These are phyloP conservation scores for Colletotrichum destructivum DNA, from an alignment of 2,329 filamentous ascomycete genomes.

Conservation along the genomic window DNA sequence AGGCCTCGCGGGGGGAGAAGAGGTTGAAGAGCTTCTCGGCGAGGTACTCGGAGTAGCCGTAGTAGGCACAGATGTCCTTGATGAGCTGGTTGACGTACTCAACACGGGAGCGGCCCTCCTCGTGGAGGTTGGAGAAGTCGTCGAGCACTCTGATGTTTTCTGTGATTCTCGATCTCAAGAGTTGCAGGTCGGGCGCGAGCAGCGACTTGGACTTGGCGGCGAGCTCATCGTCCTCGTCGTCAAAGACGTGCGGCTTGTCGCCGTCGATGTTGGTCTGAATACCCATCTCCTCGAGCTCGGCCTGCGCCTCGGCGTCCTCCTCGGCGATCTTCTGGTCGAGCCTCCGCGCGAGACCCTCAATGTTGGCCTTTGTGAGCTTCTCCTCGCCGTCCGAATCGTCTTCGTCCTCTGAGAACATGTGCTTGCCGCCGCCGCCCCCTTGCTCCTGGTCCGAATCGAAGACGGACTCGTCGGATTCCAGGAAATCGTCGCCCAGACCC, in stretches of 20 bases:
- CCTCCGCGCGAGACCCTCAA: slow-evolving; percentile 89
- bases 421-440: slow-evolving; percentile 62
- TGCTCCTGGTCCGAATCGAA: slow-evolving; percentile 80
- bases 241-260: slow-evolving; percentile 78
- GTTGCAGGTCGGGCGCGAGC: slow-evolving; percentile 89
- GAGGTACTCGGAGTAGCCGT: slow-evolving; percentile 95
- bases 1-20: slow-evolving; percentile 93
- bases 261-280: slow-evolving; percentile 94
- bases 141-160: slow-evolving; percentile 94
- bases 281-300: slow-evolving; percentile 87
- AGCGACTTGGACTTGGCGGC: slow-evolving; percentile 73
- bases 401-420: slow-evolving; percentile 96
- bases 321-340: slow-evolving; percentile 83
- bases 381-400: slow-evolving; percentile 91
- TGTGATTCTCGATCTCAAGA: slow-evolving; percentile 89
- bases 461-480: slow-evolving; percentile 71
- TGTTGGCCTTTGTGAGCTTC: slow-evolving; percentile 94
- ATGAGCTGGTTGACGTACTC: slow-evolving; percentile 92
- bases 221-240: slow-evolving; percentile 73
- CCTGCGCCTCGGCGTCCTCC: slow-evolving; percentile 86
- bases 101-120: slow-evolving; percentile 84
- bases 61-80: slow-evolving; percentile 95
- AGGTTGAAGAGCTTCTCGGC: slow-evolving; percentile 95
- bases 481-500: slow-evolving; percentile 71
- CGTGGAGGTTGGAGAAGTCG: slow-evolving; percentile 86